Evolutionary conservation across 768 basidiomycete genomes (phyloP), one percentile per base, ranked within the genome.

Genomic region (Suillus americanus): DNA sequence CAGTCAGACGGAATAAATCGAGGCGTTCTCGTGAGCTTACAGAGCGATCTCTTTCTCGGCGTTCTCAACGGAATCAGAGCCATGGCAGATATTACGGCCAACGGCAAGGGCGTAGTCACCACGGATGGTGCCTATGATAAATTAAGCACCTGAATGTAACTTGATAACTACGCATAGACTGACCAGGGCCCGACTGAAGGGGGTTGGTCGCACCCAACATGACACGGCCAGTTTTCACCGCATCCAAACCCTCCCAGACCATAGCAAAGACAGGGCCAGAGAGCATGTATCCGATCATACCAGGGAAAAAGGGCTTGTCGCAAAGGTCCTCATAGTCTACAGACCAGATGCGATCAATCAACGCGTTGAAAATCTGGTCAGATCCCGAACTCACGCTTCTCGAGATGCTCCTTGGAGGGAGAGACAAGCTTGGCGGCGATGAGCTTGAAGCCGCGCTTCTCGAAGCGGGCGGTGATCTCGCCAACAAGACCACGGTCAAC

Each of bases 131-230:
- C 94, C 93, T 94, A 64, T 25, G 38, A 40, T 18, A 30, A n/a
- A 40, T 38, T 61, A 12, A 48, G 38, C 48, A 61, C 69, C 61
- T 45, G 64, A 55, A n/a, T 66, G 25, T 53, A 20, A 20, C 55
- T 14, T 41, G 7, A 61, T 28, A 45, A 51, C 53, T 54, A 54
- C 60, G 3, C 10, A 35, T 14, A 61, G 33, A 78, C 88, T 66
- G 69, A 91, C 96, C 97, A 69, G 92, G 85, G 67, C 87, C 81
- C 68, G 97, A 98, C 45, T 84, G 85, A 67, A 98, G 88, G 66
- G 97, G 97, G 89, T 99, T 97, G 75, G 97, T 97, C 54, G 95
- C 88, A 75, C 97, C 97, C 68, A 97, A 89, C 93, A 97, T 97
- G 78, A 78, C 85, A 81, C 96, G 94, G 70, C 95, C 96, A 64